These are phyloP conservation scores for Saprolegnia parasitica DNA, from an alignment of 352 stramenopile species.

Conservation along the genomic window DNA sequence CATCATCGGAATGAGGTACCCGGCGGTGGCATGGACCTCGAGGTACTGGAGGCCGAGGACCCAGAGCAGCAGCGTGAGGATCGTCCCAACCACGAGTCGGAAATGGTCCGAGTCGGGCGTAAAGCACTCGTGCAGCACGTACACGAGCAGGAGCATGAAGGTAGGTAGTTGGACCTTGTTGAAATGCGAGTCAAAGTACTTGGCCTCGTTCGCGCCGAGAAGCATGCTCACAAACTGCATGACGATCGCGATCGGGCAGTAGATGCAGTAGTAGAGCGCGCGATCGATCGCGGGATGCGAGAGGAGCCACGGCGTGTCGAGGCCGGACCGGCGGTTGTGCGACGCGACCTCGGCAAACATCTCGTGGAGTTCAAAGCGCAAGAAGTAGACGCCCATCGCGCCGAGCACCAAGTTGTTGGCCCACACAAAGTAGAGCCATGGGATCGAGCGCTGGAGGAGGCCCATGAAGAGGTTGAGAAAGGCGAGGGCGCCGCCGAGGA, in stretches of 20 bases:
- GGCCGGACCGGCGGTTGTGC: constrained; percentile 4
- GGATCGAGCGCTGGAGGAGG: neutral
- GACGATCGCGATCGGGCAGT: constrained; percentile 7
- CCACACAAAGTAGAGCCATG: neutral
- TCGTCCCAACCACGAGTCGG: neutral
- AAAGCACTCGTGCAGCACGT: constrained; percentile 7
- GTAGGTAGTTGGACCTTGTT: constrained; percentile 13
- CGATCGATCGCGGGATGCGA: constrained; percentile 1
- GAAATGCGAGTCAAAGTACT: constrained; percentile 23
- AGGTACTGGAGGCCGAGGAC: constrained; percentile 15
- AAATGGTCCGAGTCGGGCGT: neutral
- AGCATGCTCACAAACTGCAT: constrained; percentile 1
- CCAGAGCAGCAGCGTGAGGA: constrained; percentile 15
- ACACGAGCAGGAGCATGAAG: constrained; percentile 6
- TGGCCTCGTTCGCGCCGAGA: neutral
- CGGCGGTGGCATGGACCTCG: constrained; percentile 9
- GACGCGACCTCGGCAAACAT: constrained; percentile 8
- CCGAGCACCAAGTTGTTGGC: constrained; percentile 6
- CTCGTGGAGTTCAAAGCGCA: constrained; percentile 14
- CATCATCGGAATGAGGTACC: constrained; percentile 20
- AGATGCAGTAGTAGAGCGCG: constrained; percentile 11
- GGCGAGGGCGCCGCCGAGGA: neutral
- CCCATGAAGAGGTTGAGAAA: constrained; percentile 1
- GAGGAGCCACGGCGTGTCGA: neutral
- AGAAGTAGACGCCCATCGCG: constrained; percentile 6